Evolutionary conservation across 345 rosid genomes (phyloP).

Genomic region (Acer negundo): DNA sequence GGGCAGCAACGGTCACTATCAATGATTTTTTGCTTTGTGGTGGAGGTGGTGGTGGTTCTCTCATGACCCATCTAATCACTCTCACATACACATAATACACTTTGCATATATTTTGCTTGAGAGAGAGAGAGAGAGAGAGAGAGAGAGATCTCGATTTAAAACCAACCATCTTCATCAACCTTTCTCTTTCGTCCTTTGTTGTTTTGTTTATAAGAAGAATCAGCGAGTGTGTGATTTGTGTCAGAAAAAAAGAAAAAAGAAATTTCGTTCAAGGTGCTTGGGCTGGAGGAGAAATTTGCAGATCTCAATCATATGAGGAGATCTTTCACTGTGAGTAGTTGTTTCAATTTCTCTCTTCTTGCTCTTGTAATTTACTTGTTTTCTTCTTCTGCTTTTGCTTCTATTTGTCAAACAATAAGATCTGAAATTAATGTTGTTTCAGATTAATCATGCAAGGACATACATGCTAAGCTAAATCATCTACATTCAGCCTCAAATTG

Average conservation of each 20-base stretch:
- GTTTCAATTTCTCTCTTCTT: slow-evolving; percentile 3
- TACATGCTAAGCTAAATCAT: slow-evolving; percentile 12
- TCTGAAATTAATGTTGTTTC: slow-evolving; percentile 21
- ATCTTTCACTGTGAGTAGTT: slow-evolving; percentile 66
- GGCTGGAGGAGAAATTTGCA: slow-evolving; percentile 38
- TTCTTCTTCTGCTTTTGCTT: slow-evolving; percentile 3
- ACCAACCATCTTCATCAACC: slow-evolving; percentile 26
- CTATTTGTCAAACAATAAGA: slow-evolving; percentile 6
- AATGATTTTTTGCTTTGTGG: slow-evolving; percentile 57
- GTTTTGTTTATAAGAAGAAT: slow-evolving; percentile 19
- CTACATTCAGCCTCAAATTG: slow-evolving; percentile 12
- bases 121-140: slow-evolving; percentile 23
- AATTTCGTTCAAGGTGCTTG: slow-evolving; percentile 14
- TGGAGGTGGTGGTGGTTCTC: slow-evolving; percentile 46
- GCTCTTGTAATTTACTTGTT: background rate
- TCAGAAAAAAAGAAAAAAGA: too few relatives aligned
- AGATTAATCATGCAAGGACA: slow-evolving; percentile 7
- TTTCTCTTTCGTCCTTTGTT: slow-evolving; percentile 20
- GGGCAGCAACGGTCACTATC: slow-evolving; percentile 74
- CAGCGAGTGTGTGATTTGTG: slow-evolving; percentile 13
- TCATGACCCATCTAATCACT: slow-evolving; percentile 57
- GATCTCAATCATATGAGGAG: slow-evolving; percentile 88
- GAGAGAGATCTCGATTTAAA: slow-evolving; percentile 37
- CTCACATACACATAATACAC: background rate
- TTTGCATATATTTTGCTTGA: slow-evolving; percentile 32